phyloP scores from a whole-genome alignment of 179 eudicot genomes.

The Vitellaria paradoxa region DNA sequence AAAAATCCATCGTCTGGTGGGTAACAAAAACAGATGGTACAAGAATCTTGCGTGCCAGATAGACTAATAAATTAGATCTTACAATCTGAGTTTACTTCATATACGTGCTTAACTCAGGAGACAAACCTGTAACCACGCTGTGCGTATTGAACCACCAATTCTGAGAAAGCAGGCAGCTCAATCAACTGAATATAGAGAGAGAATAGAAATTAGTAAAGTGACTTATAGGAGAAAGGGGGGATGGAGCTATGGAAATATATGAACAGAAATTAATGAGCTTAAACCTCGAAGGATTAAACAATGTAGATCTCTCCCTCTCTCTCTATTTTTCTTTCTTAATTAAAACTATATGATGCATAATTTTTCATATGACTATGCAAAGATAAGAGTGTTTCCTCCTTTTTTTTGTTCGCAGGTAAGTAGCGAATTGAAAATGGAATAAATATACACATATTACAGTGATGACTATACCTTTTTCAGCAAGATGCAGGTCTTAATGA shows the following conservation, averaged over 20 bases:
- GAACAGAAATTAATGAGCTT: background rate
- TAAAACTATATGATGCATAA: too few relatives aligned
- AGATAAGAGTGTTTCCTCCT: background rate
- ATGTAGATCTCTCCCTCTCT: too few relatives aligned
- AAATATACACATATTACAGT: background rate
- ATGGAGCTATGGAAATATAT: background rate
- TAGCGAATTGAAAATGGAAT: background rate
- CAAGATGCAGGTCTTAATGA: conserved; percentile 24
- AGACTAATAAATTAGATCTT: background rate
- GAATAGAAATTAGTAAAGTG: conserved; percentile 3
- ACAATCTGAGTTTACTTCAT: background rate
- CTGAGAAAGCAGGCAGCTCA: conserved; percentile 73
- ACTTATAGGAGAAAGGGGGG: background rate
- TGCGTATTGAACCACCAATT: conserved; percentile 57
- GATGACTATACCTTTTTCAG: conserved; percentile 54
- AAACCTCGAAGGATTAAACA: background rate
- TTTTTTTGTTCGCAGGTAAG: background rate
- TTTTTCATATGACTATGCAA: too few relatives aligned
- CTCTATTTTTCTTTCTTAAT: too few relatives aligned
- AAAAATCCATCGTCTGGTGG: background rate
- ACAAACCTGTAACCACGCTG: conserved; percentile 83
- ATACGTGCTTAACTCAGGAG: background rate
- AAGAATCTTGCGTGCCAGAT: background rate
- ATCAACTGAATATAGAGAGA: conserved; percentile 48
- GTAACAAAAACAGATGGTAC: background rate